A percentile compares a stretch with the other conserved stretches of the same genome.
Evolutionary conservation across 768 basidiomycete species (phyloP).

Genomic region (Pulveroboletus sp.): DNA sequence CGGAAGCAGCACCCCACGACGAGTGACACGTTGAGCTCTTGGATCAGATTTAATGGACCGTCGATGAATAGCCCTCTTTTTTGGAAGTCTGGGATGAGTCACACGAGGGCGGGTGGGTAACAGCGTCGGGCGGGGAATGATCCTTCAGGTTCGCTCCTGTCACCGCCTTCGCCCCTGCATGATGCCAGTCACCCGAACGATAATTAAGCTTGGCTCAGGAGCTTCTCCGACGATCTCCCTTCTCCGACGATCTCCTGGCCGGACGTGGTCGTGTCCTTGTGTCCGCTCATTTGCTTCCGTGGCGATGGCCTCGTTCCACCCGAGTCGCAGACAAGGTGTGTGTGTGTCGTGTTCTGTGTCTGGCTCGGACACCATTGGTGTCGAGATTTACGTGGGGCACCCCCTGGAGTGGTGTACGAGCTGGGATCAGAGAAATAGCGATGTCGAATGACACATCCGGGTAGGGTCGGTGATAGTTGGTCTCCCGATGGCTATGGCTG

Average conservation of each 20-base stretch:
- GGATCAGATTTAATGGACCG: too few species aligned
- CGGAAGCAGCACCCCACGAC: neutral
- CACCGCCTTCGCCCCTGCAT: too few species aligned
- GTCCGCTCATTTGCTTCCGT: conserved; percentile 1
- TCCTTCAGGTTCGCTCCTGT: too few species aligned
- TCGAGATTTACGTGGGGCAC: neutral
- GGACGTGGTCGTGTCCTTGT: neutral
- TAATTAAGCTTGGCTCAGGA: too few species aligned
- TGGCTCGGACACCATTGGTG: neutral
- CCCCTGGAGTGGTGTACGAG: neutral
- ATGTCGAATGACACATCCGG: conserved; percentile 8
- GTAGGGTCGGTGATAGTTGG: conserved; percentile 5
- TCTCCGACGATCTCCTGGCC: too few species aligned
- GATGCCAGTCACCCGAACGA: too few species aligned
- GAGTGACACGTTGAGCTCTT: neutral
- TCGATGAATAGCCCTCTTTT: too few species aligned
- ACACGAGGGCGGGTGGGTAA: too few species aligned
- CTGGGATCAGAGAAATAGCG: conserved; percentile 9
- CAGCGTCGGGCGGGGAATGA: too few species aligned
- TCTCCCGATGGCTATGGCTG: conserved; percentile 11
- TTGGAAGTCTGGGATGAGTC: too few species aligned
- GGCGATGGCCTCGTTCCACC: conserved; percentile 14
- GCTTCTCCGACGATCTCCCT: too few species aligned
- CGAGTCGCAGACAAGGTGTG: neutral
- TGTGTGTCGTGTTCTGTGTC: neutral